Percentiles rank a stretch among this genome's conserved stretches.
phyloP scores from a whole-genome alignment of 1,284 basidiomycete genomes.

The Gomphus bonarii region DNA sequence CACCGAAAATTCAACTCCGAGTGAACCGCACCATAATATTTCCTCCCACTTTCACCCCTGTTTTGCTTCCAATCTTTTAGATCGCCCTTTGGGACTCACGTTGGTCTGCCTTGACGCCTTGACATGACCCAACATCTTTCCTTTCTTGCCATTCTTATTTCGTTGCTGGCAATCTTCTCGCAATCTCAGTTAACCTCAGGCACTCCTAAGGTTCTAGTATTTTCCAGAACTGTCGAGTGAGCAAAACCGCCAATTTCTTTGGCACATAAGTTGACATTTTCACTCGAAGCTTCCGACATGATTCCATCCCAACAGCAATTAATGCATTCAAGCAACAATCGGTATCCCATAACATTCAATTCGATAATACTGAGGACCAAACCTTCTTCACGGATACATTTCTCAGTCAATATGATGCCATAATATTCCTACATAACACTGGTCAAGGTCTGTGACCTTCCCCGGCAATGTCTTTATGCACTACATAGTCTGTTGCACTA shows the following conservation, averaged over 20 bases:
- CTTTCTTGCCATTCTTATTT: background rate
- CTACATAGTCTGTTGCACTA: constrained; percentile 18
- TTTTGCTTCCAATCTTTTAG: background rate
- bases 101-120: background rate
- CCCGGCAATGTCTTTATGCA: background rate
- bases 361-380: constrained; percentile 58
- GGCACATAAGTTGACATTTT: background rate
- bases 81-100: background rate
- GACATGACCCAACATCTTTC: background rate
- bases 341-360: constrained; percentile 35
- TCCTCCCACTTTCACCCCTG: background rate
- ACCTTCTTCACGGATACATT: constrained; percentile 45
- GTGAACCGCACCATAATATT: too few relatives aligned
- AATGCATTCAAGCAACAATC: constrained; percentile 41
- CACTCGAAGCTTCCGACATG: constrained; percentile 43
- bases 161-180: background rate
- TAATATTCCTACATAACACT: constrained; percentile 65
- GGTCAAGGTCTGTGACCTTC: constrained; percentile 39
- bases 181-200: background rate
- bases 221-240: constrained; percentile 8
- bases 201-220: constrained; percentile 3
- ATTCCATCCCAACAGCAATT: constrained; percentile 66
- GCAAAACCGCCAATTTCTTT: background rate
- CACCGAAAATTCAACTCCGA: too few relatives aligned
- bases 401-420: constrained; percentile 48